Base-by-base conservation (phyloP, 78 protist genomes). In the Guillardia theta region DNA sequence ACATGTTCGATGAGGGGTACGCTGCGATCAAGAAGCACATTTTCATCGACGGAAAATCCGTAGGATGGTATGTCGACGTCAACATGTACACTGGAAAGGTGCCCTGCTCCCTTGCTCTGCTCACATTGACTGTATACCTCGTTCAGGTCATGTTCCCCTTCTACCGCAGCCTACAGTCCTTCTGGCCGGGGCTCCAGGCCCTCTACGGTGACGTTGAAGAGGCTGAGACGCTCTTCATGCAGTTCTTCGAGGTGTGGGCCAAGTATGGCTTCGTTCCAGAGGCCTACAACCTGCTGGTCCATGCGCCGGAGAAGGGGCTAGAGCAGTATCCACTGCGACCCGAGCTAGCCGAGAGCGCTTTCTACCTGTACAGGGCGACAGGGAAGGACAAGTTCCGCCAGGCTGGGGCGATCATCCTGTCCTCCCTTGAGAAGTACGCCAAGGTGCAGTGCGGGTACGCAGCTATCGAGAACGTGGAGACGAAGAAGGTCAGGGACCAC, bases 311-410 rank as follows among this genome's bases (percentile, higher is more conserved):
- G 8, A 27, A 12, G 10, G 90, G 90, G 6, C 46, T 80, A 33
- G 90, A 22, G 50, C 46, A 33, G 19, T 98, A 97, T 41, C 98
- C 97, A 10, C 96, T 98, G 0, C 96, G 99, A 19, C 99, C 99
- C 12, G 99, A 98, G 94, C 58, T 98, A 27, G 96, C 95, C 12
- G 99, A 98, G 95, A 64, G 95, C 46, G 30, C 94, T 5, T 96
- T 96, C 96, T 95, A 94, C 45, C 83, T 98, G 27, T 92, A 95
- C 92, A 77, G 93, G 44, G 94, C 95, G n/a, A 96, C 96, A 5
- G 54, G 93, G 48, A 93, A 93, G 48, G 76, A 36, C 62, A 0
- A 0, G 54, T 96, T 94, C 54, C 94, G 92, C 36, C 30, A 8
- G 48, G 53, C 48, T 22, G 90, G n/a, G 24, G 53, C 90, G 12